Evolutionary conservation across 768 basidiomycete genomes (phyloP), one percentile per base, ranked within the genome.

Genomic region (Lactarius sanguifluus): DNA sequence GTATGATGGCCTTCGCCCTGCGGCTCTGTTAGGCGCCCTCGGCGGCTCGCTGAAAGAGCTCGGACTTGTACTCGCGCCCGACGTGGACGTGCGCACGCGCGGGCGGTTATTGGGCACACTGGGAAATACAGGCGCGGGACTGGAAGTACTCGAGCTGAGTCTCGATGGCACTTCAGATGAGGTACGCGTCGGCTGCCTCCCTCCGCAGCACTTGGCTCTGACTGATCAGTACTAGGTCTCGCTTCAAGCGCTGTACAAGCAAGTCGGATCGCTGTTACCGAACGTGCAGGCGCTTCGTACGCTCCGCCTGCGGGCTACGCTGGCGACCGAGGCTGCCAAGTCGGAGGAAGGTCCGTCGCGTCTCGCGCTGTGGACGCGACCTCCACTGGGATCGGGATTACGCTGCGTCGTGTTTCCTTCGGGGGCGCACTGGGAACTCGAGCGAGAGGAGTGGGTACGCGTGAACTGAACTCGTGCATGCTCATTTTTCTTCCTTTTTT

Each of bases 311-410:
- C 25, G 76, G 75, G 63, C 81, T 80, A 9, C 76, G 74, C 59
- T 80, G 69, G 64, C 81, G 75, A 12, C 80, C 71, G 74, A 80
- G 64, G 25, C 78, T 62, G 40, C 32, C 2, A 41, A 81, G 78
- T 71, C 80, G 77, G 71, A 78, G 73, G 57, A 64, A 50, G 54
- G 59, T 30, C 72, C 71, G 40, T 73, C 75, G 66, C 70, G 75
- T 36, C 64, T 70, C 32, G 70, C 72, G 63, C 66, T 76, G 25
- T 71, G 60, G 62, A 64, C 66, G 16, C 76, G 76, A 74, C 58
- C 69, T 38, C 71, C 71, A 43, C 61, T 65, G 64, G 75, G 75
- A 28, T 66, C 71, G 9, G 57, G 61, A 32, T 65, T 77, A 15
- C 62, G 68, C 15, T 36, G 36, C 32, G 74, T 75, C 57, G 67